phyloP scores from a whole-genome alignment of 75 land plant species.

The Azolla pinnata region DNA sequence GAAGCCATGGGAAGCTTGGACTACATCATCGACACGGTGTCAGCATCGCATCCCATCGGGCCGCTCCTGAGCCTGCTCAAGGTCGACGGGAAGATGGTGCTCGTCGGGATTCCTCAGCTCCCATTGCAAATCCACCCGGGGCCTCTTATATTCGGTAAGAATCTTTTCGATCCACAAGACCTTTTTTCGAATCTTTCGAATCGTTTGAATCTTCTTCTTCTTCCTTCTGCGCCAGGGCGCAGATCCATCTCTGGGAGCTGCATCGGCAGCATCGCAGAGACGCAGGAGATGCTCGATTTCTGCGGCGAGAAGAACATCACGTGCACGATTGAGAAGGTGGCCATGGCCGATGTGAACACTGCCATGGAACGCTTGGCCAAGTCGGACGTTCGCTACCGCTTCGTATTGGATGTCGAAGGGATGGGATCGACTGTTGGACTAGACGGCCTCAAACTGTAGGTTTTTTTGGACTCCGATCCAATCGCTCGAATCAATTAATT shows the following conservation, averaged over 20 bases:
- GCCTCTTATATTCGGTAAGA: constrained; percentile 14
- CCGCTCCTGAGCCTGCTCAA: constrained; percentile 42
- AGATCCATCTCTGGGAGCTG: constrained; percentile 42
- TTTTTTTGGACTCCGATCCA: no score
- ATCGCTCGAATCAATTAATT: no score
- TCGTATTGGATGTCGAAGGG: constrained; percentile 30
- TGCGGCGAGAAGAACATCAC: constrained; percentile 54
- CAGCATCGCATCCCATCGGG: constrained; percentile 41
- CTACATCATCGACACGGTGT: constrained; percentile 52
- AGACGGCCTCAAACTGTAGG: no score
- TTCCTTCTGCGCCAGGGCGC: constrained; percentile 30
- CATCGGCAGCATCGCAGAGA: constrained; percentile 54
- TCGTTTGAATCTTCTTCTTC: not conserved
- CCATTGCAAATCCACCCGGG: constrained; percentile 11
- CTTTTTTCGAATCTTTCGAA: not conserved
- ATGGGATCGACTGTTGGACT: no score
- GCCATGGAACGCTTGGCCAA: constrained; percentile 25
- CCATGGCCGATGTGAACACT: constrained; percentile 27
- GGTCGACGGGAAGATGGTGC: constrained; percentile 37
- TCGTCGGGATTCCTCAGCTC: constrained; percentile 13
- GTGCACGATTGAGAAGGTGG: constrained; percentile 36
- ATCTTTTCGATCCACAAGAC: no score
- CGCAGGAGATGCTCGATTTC: constrained; percentile 68
- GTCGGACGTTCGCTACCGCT: constrained; percentile 31
- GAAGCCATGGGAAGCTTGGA: constrained; percentile 35